These are phyloP conservation scores for Davidsoniella virescens DNA, from an alignment of 2,329 filamentous ascomycete species.

Conservation along the genomic window DNA sequence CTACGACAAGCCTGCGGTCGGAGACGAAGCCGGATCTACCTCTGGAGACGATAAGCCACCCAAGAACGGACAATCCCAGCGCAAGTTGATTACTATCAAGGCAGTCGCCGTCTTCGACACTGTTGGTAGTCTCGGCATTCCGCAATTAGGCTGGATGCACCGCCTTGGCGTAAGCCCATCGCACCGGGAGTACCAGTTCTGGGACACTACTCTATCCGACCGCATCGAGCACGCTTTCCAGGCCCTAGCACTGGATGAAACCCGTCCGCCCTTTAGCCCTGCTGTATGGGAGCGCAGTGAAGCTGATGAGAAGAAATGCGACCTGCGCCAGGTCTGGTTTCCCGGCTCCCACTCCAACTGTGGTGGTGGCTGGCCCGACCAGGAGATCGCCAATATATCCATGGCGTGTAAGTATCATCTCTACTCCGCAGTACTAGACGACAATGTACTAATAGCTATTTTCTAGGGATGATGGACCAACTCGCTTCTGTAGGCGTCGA, in stretches of 20 bases:
- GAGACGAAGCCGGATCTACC: background rate
- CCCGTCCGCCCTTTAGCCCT: conserved; percentile 35
- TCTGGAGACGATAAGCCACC: background rate
- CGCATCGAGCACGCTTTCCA: conserved; percentile 42
- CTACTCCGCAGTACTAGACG: background rate
- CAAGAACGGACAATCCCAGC: background rate
- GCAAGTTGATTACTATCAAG: conserved; percentile 15
- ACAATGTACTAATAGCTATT: background rate
- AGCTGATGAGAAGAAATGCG: conserved; percentile 12
- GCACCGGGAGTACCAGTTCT: conserved; percentile 34
- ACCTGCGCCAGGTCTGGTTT: conserved; percentile 45
- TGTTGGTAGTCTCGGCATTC: conserved; percentile 27
- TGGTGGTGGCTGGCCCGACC: conserved; percentile 47
- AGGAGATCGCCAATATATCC: conserved; percentile 24
- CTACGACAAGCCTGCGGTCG: background rate
- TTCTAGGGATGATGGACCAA: conserved; percentile 39
- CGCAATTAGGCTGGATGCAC: conserved; percentile 28
- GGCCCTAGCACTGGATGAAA: conserved; percentile 41
- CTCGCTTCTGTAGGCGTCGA: conserved; percentile 34
- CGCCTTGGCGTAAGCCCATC: conserved; percentile 29
- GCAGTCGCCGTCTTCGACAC: conserved; percentile 33
- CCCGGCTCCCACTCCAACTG: conserved; percentile 56
- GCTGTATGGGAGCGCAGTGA: conserved; percentile 34
- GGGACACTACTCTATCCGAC: conserved; percentile 35
- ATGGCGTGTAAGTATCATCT: conserved; percentile 22